Evolutionary conservation across 345 rosid species (phyloP).

Genomic region (Citrus cavaleriei): DNA sequence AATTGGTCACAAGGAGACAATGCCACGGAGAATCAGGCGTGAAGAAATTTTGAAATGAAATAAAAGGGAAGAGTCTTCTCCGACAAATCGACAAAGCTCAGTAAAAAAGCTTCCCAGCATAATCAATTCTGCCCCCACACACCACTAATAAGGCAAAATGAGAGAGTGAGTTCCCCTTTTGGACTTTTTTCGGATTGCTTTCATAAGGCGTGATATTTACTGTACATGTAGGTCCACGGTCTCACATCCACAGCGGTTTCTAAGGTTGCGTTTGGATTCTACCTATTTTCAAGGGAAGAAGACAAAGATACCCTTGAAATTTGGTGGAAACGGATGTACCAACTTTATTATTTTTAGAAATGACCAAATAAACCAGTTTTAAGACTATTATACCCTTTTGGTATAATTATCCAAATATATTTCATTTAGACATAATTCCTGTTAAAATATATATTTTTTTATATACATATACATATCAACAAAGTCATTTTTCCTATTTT

Average conservation of each 20-base stretch:
- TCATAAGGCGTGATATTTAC: slow-evolving; percentile 67
- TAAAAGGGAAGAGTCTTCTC: slow-evolving; percentile 17
- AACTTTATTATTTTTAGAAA: too few species aligned
- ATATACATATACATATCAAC: too few species aligned
- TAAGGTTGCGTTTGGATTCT: slow-evolving; percentile 6
- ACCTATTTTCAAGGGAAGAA: too few species aligned
- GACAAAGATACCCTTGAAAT: too few species aligned
- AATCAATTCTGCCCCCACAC: slow-evolving; percentile 62
- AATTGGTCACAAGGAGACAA: slow-evolving; percentile 46
- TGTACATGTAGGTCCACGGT: slow-evolving; percentile 35
- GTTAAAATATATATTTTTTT: too few species aligned
- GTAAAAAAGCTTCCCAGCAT: slow-evolving; percentile 43
- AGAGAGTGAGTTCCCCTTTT: slow-evolving; percentile 36
- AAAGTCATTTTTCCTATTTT: too few species aligned
- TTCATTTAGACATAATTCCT: too few species aligned
- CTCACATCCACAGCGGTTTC: neutral
- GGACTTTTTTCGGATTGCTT: slow-evolving; percentile 54
- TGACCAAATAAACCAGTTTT: too few species aligned
- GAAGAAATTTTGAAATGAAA: slow-evolving; percentile 25
- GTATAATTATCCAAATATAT: too few species aligned
- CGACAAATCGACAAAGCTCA: slow-evolving; percentile 48
- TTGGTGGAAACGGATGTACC: too few species aligned
- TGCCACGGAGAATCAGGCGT: slow-evolving; percentile 61
- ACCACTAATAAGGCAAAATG: slow-evolving; percentile 56
- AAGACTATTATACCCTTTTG: too few species aligned